These are phyloP conservation scores for Parvularia atlantis DNA, from an alignment of 78 protist species.

Conservation along the genomic window DNA sequence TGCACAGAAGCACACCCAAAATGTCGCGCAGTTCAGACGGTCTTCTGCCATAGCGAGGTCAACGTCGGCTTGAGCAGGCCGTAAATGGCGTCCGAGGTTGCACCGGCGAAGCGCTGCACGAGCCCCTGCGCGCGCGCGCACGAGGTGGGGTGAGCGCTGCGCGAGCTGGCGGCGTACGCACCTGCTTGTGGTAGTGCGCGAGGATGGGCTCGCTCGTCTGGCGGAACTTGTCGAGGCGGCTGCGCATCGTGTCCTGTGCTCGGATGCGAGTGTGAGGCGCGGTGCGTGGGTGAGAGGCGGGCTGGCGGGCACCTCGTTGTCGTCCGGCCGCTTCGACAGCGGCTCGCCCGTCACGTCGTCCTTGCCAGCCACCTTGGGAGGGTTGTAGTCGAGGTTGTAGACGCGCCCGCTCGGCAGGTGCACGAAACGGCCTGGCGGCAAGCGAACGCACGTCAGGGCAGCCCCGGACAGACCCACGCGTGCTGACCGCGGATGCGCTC, in stretches of 20 bases:
- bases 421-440: conserved; percentile 22
- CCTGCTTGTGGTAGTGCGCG: neutral
- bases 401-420: conserved; percentile 60
- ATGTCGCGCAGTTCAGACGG: too few species aligned
- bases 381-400: conserved; percentile 62
- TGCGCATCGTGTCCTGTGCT: neutral
- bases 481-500: conserved; percentile 25
- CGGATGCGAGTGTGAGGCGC: neutral
- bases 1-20: too few species aligned
- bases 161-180: too few species aligned
- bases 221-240: neutral
- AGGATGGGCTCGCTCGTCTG: neutral
- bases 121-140: too few species aligned
- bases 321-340: conserved; percentile 70
- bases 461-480: neutral
- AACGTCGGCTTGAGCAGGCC: neutral
- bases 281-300: neutral
- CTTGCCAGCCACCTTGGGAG: conserved; percentile 57
- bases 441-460: neutral
- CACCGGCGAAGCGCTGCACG: neutral
- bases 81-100: neutral
- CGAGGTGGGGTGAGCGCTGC: too few species aligned
- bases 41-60: too few species aligned
- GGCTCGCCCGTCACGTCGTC: conserved; percentile 88
- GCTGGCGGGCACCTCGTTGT: conserved; percentile 29